Evolutionary conservation across 2,329 filamentous ascomycete species (phyloP).

Genomic region (Aciculosporium take): DNA sequence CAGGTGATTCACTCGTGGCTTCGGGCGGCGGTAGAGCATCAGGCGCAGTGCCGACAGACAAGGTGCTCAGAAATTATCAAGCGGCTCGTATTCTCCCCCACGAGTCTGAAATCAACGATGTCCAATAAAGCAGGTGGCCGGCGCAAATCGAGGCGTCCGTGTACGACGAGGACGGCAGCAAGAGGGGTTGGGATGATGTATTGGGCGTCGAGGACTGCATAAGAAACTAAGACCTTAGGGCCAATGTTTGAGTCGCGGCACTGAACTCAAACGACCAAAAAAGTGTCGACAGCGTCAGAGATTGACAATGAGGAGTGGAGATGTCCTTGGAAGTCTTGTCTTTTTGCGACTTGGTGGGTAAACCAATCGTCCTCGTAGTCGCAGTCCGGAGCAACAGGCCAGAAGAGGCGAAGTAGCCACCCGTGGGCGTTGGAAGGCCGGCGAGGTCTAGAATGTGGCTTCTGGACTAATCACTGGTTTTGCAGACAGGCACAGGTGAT

Average conservation of each 20-base stretch:
- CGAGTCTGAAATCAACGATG: conserved; percentile 6
- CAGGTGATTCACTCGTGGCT: conserved; percentile 12
- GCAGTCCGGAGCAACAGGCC: neutral
- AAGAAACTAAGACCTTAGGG: neutral
- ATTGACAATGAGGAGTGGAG: conserved; percentile 2
- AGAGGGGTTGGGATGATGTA: conserved; percentile 5
- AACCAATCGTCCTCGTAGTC: neutral
- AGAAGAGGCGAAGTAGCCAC: conserved; percentile 10
- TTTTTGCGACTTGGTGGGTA: conserved; percentile 1
- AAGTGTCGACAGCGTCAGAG: conserved; percentile 1
- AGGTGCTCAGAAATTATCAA: neutral
- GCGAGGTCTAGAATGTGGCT: neutral
- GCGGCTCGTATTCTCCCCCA: conserved; percentile 19
- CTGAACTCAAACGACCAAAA: conserved; percentile 1
- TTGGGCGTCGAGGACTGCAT: conserved; percentile 6
- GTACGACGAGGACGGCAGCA: conserved; percentile 12
- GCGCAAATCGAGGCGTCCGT: conserved; percentile 10
- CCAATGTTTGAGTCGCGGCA: conserved; percentile 2
- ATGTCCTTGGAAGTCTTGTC: conserved; percentile 3
- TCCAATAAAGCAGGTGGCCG: conserved; percentile 14
- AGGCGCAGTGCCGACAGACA: conserved; percentile 12
- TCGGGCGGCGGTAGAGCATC: conserved; percentile 12
- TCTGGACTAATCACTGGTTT: neutral
- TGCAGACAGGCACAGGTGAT: conserved; percentile 3
- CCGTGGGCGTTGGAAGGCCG: conserved; percentile 7